Evolutionary conservation across 352 stramenopile genomes (phyloP), one percentile per base, ranked within the genome.

Genomic region (Globisporangium camurandrum): DNA sequence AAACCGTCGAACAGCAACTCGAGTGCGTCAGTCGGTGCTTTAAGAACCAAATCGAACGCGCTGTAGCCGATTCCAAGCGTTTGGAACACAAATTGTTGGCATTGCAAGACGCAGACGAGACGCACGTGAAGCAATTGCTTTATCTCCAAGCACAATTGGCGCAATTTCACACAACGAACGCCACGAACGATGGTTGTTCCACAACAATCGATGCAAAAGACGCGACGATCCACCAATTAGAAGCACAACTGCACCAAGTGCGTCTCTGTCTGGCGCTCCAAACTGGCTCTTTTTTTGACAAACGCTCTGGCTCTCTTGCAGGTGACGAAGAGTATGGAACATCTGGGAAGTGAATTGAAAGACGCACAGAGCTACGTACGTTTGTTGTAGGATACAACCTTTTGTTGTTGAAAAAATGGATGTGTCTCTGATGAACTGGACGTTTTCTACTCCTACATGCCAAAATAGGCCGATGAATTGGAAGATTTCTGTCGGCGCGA

Each of bases 341-440:
- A 75, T 17, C 68, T 88, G 0, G 62, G 69, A 2, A 59, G 66
- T 6, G 66, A 86, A 36, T 57, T 86, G 20, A 69, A 83, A 31
- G 63, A 74, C 26, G 62, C 68, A 4, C 74, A 88, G 45, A 47
- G 49, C 20, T 65, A 88, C 53, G 76, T 88, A 49, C 41, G 46
- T 52, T 14, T 16, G 27, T 0, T 22, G 16, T 41, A 9, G 33
- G 16, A 17, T 20, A 41, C 36, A 3, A 40, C 7, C n/a, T 24
- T 17, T 19, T 40, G 14, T 0, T 26, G 5, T 9, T 49, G 4
- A 12, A 0, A 12, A 46, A 11, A 34, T 54, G 19, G 20, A n/a
- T n/a, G n/a, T n/a, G n/a, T n/a, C n/a, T n/a, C n/a, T n/a, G n/a
- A n/a, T n/a, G n/a, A 16, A 23, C 8, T 42, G 26, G 27, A 3